Conservation (phyloP, 1,284 basidiomycete genomes). For the Ganoderma sinense region DNA sequence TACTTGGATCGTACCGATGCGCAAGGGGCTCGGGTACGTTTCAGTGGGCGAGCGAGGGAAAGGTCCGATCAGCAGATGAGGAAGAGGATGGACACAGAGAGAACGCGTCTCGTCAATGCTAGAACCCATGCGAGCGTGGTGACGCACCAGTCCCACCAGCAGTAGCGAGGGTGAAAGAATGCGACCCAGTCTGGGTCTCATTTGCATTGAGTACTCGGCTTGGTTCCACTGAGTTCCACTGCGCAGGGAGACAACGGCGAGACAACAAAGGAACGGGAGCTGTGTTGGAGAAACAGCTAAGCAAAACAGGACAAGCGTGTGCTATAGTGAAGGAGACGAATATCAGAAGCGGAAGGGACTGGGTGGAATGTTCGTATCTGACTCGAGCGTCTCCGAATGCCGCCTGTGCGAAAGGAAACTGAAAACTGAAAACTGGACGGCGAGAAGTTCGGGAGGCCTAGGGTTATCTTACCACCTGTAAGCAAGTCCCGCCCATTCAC, state of each 20-base stretch:
- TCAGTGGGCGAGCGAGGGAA: background rate
- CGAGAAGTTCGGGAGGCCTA: background rate
- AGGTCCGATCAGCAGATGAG: constrained; percentile 12
- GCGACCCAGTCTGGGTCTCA: background rate
- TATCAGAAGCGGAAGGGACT: constrained; percentile 27
- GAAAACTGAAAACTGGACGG: too few relatives aligned
- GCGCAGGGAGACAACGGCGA: background rate
- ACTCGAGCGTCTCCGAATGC: background rate
- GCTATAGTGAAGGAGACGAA: constrained; percentile 2
- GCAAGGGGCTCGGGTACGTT: background rate
- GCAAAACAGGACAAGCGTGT: constrained; percentile 24
- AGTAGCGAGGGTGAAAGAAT: background rate
- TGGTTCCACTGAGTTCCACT: background rate
- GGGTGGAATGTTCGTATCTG: constrained; percentile 14
- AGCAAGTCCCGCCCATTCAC: background rate
- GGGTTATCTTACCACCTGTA: background rate
- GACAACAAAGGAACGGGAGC: constrained; percentile 26
- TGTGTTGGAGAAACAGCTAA: constrained; percentile 16
- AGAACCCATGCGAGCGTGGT: background rate
- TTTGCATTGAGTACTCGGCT: background rate
- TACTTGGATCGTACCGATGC: background rate
- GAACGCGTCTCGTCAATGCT: background rate
- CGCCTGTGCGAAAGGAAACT: background rate
- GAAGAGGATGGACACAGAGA: background rate
- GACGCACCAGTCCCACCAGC: background rate